Conservation (phyloP, 441 rosid genomes). For the Gossypium lobatum region DNA sequence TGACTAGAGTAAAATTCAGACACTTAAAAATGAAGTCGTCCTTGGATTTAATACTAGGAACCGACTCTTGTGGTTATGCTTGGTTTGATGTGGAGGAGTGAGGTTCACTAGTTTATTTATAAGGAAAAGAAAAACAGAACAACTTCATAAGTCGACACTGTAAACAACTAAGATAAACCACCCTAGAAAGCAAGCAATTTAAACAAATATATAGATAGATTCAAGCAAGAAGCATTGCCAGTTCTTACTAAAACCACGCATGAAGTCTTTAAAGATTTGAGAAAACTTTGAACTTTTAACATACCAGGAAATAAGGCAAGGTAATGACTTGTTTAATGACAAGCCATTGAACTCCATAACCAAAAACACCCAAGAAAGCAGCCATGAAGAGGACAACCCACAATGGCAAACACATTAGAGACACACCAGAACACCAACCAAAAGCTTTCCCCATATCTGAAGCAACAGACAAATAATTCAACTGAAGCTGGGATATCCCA, state of each 20-base stretch:
- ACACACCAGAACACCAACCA: constrained; percentile 80
- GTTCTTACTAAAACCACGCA: background rate
- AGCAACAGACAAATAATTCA: constrained; percentile 70
- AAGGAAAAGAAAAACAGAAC: background rate
- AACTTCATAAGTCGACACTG: too few species aligned
- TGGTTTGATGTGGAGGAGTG: background rate
- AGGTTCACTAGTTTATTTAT: constrained; percentile 2
- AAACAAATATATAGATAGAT: background rate
- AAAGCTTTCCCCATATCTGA: constrained; percentile 82
- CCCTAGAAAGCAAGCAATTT: background rate
- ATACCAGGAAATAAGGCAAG: constrained; percentile 58
- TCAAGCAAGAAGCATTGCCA: too few species aligned
- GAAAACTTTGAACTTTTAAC: background rate
- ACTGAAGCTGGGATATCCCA: constrained; percentile 72
- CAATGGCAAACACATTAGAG: constrained; percentile 53
- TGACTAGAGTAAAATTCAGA: too few species aligned
- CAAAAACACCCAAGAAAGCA: constrained; percentile 57
- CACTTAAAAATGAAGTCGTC: too few species aligned
- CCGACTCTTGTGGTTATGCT: background rate
- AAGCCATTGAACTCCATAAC: constrained; percentile 80
- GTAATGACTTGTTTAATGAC: constrained; percentile 41
- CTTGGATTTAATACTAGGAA: too few species aligned
- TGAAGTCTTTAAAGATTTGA: background rate
- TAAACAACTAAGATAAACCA: too few species aligned
- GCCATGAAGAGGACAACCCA: constrained; percentile 66